Evolutionary conservation across 257 asterid genomes (phyloP), one percentile per base, ranked within the genome.

Genomic region (Solanum appendiculatum): DNA sequence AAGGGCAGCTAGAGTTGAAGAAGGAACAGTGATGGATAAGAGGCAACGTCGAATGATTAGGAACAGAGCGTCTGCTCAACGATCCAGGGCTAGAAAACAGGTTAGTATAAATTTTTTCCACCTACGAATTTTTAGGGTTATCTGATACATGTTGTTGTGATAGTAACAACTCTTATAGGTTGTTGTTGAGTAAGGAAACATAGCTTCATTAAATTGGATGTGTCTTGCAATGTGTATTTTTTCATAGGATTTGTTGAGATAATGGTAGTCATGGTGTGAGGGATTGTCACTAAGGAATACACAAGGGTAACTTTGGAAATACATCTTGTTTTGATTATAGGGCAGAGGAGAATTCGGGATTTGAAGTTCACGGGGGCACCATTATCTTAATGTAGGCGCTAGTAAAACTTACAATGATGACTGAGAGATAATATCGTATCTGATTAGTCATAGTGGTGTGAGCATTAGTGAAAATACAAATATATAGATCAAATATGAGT

Each of bases 271-370:
- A 66, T 66, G 21, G 36, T 5, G 36, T 66, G 73, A 66, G 36
- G 21, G 2, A 66, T 37, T 66, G 0, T 12, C 27, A 66, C 73
- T 13, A 27, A 66, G 0, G 73, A 66, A 66, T 12, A 66, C 73
- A 66, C 0, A 66, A 29, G 36, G 36, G 20, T 25, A 21, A 66
- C 36, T 66, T 66, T 27, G 73, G 36, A 66, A 66, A 27, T 66
- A 12, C 36, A 27, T 66, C 69, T 10, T 60, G 69, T 60, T 15
- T n/a, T 23, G 15, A 60, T 10, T n/a, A n/a, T 0, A 54, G 25
- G 63, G 13, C 0, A 60, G 27, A 56, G 13, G 21, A 0, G 2
- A 56, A 0, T 8, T 21, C 0, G 0, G 0, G 13, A 56, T 56
- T 56, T 56, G 27, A 56, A 56, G 66, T 20, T 1, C 27, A 5